Percentiles rank a stretch among this genome's conserved stretches.
phyloP scores from a whole-genome alignment of 257 asterid genomes.

The Salvia hispanica region DNA sequence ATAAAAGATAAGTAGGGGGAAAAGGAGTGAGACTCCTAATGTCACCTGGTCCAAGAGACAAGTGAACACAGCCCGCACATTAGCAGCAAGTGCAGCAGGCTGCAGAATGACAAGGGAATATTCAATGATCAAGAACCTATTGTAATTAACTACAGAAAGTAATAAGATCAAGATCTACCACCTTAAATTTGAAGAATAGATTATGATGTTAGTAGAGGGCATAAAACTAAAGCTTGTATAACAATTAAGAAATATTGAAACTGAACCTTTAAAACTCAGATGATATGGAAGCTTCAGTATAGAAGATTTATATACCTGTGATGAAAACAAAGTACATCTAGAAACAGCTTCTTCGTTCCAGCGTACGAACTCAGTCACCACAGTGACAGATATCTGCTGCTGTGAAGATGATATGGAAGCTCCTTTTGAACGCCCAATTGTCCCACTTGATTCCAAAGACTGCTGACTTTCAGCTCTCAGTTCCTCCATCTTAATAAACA shows the following conservation, averaged over 20 bases:
- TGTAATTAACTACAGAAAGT: slow-evolving; percentile 5
- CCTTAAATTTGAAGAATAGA: neutral
- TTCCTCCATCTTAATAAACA: slow-evolving; percentile 79
- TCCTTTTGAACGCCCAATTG: slow-evolving; percentile 96
- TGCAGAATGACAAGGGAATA: slow-evolving; percentile 43
- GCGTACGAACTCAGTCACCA: slow-evolving; percentile 92
- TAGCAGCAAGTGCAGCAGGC: slow-evolving; percentile 89
- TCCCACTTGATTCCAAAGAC: slow-evolving; percentile 77
- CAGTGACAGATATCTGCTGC: slow-evolving; percentile 94
- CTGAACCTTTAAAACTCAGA: slow-evolving; percentile 2
- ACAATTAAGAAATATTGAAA: neutral
- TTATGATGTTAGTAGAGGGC: neutral
- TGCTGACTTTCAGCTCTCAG: slow-evolving; percentile 78
- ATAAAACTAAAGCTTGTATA: slow-evolving; percentile 23
- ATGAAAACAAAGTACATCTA: slow-evolving; percentile 76
- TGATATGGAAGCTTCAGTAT: neutral
- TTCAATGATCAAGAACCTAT: slow-evolving; percentile 27
- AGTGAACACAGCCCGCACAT: slow-evolving; percentile 85
- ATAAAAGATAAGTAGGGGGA: slow-evolving; percentile 31
- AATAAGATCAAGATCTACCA: slow-evolving; percentile 11
- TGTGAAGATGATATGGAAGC: slow-evolving; percentile 79
- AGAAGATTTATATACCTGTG: slow-evolving; percentile 58
- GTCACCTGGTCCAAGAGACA: slow-evolving; percentile 92
- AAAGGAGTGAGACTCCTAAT: slow-evolving; percentile 28
- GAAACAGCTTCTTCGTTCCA: slow-evolving; percentile 99